Evolutionary conservation across 176 grass and related monocot genomes (phyloP).

Genomic region (Raddia distichophylla): DNA sequence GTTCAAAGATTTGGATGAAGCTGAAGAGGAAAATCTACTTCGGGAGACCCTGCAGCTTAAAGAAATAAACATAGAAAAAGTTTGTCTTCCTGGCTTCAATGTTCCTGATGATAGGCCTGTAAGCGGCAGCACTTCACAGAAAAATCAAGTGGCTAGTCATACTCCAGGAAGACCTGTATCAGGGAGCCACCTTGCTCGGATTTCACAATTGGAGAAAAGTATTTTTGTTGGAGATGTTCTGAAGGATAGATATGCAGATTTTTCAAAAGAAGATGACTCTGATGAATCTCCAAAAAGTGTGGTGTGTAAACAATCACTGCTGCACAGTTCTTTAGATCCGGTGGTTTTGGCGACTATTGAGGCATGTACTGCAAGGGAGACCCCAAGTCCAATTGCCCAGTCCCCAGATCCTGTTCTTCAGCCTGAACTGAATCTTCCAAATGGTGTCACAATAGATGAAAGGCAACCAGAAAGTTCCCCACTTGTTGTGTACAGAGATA

Average conservation of each 20-base stretch:
- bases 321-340: constrained; percentile 16
- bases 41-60: constrained; percentile 50
- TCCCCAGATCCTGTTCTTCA: constrained; percentile 35
- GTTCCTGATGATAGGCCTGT: constrained; percentile 14
- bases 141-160: not conserved
- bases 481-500: constrained; percentile 20
- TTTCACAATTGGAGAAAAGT: constrained; percentile 43
- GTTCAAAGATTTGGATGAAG: constrained; percentile 48
- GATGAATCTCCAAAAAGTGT: constrained; percentile 47
- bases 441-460: constrained; percentile 32
- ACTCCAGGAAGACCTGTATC: constrained; percentile 40
- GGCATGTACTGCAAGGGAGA: constrained; percentile 26
- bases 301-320: constrained; percentile 30
- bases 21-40: constrained; percentile 46
- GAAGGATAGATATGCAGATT: constrained; percentile 27
- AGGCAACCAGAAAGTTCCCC: constrained; percentile 20
- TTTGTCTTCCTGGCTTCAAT: constrained; percentile 39
- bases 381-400: constrained; percentile 17
- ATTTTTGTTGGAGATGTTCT: constrained; percentile 36
- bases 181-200: constrained; percentile 28
- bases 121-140: not conserved
- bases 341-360: constrained; percentile 25
- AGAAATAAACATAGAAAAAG: constrained; percentile 45
- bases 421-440: constrained; percentile 25
- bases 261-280: constrained; percentile 39